Base-by-base conservation (phyloP, 2,329 filamentous ascomycete genomes). In the Penicillium sp. region DNA sequence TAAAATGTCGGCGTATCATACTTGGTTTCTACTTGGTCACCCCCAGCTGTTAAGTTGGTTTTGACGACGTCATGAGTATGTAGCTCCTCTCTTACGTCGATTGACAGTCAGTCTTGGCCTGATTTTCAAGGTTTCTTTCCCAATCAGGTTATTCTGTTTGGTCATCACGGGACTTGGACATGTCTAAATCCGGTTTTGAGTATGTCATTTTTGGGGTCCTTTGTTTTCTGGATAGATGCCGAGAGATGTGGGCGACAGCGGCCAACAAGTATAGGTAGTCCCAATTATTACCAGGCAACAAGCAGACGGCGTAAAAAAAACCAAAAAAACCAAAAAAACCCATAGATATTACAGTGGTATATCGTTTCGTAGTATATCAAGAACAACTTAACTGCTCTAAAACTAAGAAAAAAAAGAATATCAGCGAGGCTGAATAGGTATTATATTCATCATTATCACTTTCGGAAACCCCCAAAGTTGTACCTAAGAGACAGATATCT, bases 41-140 rank as follows among this genome's bases (percentile, higher is more conserved):
- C 42, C 19, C 35, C 42, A n/a, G 19, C 41, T 53, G 31, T 33
- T 6, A 33, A 57, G 54, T 39, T 57, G 58, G 55, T 36, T 56
- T 49, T 42, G 27, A 17, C 39, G 62, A 67, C 64, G 65, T 66
- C 64, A 66, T 64, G 49, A 51, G 55, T 58, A 53, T 60, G 55
- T 57, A 53, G 49, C 57, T 23, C 61, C 59, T 54, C 45, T 57
- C 55, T 67, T 67, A 70, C 68, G 68, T 70, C 68, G 68, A 62
- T 62, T 51, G 35, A 47, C 59, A 43, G 61, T 70, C 65, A 69
- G 33, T 17, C 15, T 36, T 9, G 17, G 29, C 31, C 43, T 42
- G 25, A n/a, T 17, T 42, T 39, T 17, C 39, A 35, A 47, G 41
- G 29, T 29, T 45, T 36, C 7, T 2, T 21, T 33, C 27, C 29